Conservation (phyloP, 106 monocot species). For the Dendrobium chrysotoxum region DNA sequence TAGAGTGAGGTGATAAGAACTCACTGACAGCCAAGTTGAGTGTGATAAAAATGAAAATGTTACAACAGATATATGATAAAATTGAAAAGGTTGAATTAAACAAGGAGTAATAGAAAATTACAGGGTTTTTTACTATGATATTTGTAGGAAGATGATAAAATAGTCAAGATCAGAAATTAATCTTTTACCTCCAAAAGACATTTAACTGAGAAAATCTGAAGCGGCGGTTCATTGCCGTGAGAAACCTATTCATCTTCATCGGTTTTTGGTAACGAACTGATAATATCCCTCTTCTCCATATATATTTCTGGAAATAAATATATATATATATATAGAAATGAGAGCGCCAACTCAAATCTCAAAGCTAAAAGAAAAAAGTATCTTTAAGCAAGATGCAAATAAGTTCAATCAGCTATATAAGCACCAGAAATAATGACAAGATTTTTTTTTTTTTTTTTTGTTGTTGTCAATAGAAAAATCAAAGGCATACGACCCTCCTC, state of each 20-base stretch:
- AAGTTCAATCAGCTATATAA: neutral
- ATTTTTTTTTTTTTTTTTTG: too few species aligned
- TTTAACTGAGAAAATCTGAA: neutral
- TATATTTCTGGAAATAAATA: slow-evolving; percentile 41
- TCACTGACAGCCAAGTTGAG: neutral
- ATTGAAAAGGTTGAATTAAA: neutral
- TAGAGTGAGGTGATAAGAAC: neutral
- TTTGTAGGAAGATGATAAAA: neutral
- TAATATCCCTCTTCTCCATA: slow-evolving; percentile 77
- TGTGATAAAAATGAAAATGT: neutral
- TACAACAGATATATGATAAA: neutral
- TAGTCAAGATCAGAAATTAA: neutral
- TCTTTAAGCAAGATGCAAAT: neutral
- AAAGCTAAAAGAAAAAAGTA: neutral
- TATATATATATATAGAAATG: neutral
- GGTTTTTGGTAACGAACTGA: slow-evolving; percentile 16
- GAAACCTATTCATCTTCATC: neutral
- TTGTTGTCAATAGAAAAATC: too few species aligned
- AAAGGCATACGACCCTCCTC: too few species aligned
- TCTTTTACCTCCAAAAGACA: neutral
- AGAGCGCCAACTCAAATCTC: neutral
- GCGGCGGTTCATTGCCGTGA: neutral
- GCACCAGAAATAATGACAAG: neutral
- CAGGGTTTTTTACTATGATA: neutral
- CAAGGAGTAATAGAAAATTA: neutral